phyloP scores from a whole-genome alignment of 192 early-diverging fungal genomes.

The Dispira simplex region DNA sequence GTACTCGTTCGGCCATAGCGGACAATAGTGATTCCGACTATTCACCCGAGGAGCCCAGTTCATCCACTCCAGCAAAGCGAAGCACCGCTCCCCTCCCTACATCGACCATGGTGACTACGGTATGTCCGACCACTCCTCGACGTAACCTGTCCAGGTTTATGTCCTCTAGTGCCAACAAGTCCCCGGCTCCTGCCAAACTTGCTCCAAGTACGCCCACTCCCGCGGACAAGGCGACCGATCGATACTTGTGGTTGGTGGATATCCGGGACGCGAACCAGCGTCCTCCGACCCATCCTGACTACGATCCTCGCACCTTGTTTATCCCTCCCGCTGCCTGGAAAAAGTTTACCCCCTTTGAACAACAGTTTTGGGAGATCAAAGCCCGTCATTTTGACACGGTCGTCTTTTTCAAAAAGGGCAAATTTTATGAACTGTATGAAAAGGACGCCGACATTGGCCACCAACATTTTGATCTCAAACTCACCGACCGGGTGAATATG shows the following conservation, averaged over 20 bases:
- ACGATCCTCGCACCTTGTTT: slow-evolving; percentile 82
- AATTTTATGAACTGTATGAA: slow-evolving; percentile 98
- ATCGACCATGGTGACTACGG: neutral
- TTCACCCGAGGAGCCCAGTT: neutral
- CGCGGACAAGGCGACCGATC: neutral
- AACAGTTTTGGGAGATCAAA: slow-evolving; percentile 99
- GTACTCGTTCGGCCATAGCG: neutral
- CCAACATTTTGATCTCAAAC: slow-evolving; percentile 87
- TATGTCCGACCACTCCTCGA: neutral
- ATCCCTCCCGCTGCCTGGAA: slow-evolving; percentile 70
- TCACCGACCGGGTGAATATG: slow-evolving; percentile 97
- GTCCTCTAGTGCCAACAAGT: neutral
- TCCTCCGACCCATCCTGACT: slow-evolving; percentile 49
- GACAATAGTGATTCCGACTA: neutral
- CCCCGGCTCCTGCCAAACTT: too few relatives aligned
- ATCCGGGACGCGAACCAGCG: slow-evolving; percentile 62
- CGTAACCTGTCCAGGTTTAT: neutral
- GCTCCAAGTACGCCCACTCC: too few relatives aligned
- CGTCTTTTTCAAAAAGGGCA: slow-evolving; percentile 99
- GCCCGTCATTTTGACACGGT: slow-evolving; percentile 82
- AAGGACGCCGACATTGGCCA: slow-evolving; percentile 96
- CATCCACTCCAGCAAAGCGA: neutral
- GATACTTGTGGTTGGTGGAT: slow-evolving; percentile 78
- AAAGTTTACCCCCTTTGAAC: slow-evolving; percentile 87
- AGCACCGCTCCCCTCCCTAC: neutral